Base-by-base conservation (phyloP, 176 grass and related monocot genomes). In the Rhynchospora pubera region DNA sequence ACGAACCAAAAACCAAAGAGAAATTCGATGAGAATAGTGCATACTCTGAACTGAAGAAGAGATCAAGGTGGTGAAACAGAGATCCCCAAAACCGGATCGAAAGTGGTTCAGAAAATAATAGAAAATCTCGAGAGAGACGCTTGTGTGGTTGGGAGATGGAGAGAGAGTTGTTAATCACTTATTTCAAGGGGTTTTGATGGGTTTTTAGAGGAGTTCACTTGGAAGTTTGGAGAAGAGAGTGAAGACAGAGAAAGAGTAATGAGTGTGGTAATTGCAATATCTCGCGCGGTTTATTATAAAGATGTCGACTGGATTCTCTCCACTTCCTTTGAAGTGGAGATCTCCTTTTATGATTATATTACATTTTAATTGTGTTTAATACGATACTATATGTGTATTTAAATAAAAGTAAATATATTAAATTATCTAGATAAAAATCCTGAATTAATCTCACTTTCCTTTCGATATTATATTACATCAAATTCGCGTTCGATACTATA, bases 251-350 rank as follows among this genome's bases (percentile, higher is more conserved):
- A 62, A 3, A 26, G n/a, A 13, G 22, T 3, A 72, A 22, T 50
- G 45, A 48, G 1, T 64, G 65, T n/a, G 2, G 12, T 75, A 23
- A 75, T 75, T 28, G 10, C 6, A 51, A 23, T 32, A 7, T 26
- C 70, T 77, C 72, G 72, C 72, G 72, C 72, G 72, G 48, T 77
- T 77, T 77, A 77, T 77, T 56, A 55, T 56, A 32, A 65, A 30
- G n/a, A 42, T 15, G 23, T 5, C 0, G 6, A 45, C 6, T 15
- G 23, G 13, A 1, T 50, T 50, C 6, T 7, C 68, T 72, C 65
- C 65, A 68, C 1, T 65, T 14, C 11, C 30, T 32, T 16, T 16
- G 1, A 66, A 66, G 32, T 66, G 63, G 63, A 66, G 63, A 39
- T 65, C 12, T 34, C 11, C 24, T 11, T 64, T 63, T 1, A 4